phyloP scores from a whole-genome alignment of 2,329 filamentous ascomycete species.

The Magnaporthales sp. region DNA sequence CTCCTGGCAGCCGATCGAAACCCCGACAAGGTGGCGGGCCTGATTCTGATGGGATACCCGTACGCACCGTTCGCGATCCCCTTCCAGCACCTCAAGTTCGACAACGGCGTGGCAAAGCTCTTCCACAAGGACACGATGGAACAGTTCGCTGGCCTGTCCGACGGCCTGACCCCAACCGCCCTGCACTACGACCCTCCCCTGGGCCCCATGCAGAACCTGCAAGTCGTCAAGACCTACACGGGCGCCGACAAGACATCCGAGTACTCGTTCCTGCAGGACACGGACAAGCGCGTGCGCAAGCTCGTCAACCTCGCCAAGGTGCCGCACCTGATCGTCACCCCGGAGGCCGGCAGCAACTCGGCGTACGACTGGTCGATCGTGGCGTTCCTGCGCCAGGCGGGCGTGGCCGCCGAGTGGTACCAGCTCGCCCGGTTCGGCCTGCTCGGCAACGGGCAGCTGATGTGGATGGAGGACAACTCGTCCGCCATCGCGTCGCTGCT shows the following conservation, averaged over 20 bases:
- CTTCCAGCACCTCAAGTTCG: not conserved
- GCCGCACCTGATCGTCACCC: conserved; percentile 39
- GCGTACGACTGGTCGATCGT: conserved; percentile 47
- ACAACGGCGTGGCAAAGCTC: not conserved
- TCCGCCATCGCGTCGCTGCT: conserved; percentile 24
- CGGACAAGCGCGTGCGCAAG: conserved; percentile 19
- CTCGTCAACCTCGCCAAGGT: conserved; percentile 39
- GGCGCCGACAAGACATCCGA: not conserved
- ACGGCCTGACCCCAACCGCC: conserved; percentile 17
- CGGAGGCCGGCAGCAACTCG: conserved; percentile 43
- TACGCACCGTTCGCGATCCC: conserved; percentile 37
- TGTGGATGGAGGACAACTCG: conserved; percentile 45
- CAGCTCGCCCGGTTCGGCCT: conserved; percentile 33
- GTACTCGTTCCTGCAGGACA: conserved; percentile 12
- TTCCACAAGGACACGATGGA: not conserved
- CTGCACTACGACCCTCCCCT: conserved; percentile 31
- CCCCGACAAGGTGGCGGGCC: conserved; percentile 35
- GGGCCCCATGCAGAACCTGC: conserved; percentile 8
- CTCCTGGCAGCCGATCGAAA: conserved; percentile 39
- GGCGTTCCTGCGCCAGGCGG: conserved; percentile 41
- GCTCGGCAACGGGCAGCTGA: conserved; percentile 45
- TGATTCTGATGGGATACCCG: conserved; percentile 42
- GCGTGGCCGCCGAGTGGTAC: conserved; percentile 33
- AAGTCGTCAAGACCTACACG: conserved; percentile 7
- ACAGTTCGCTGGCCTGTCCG: not conserved